Percentiles rank a stretch among this genome's conserved stretches.
Conservation (phyloP, 2,329 filamentous ascomycete species). For the Sarocladium oryzae region DNA sequence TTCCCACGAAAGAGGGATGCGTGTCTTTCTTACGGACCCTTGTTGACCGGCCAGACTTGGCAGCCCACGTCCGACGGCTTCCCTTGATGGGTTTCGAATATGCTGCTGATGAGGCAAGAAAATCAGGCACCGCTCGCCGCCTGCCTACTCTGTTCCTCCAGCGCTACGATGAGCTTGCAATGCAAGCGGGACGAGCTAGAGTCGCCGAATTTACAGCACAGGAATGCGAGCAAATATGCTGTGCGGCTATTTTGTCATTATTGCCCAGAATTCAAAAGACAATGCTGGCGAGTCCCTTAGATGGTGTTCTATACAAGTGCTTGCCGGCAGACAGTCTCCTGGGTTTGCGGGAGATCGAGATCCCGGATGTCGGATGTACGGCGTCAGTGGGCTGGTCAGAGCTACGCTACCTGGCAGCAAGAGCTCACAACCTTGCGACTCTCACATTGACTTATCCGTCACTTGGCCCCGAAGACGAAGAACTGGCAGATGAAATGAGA, state of each 20-base stretch:
- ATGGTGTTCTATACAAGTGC: background rate
- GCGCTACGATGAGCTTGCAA: background rate
- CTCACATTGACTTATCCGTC: background rate
- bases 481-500: background rate
- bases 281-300: background rate
- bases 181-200: background rate
- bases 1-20: background rate
- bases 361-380: background rate
- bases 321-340: background rate
- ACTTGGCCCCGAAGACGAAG: background rate
- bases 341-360: background rate
- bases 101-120: background rate
- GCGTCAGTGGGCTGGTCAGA: background rate
- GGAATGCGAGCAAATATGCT: background rate
- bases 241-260: background rate
- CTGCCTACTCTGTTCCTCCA: background rate
- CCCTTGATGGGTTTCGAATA: background rate
- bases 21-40: background rate
- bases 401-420: background rate
- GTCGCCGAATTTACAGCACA: background rate
- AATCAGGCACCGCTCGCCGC: no score
- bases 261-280: background rate
- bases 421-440: background rate
- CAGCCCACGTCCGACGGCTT: background rate
- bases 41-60: background rate